A percentile compares a stretch with the other conserved stretches of the same genome.
phyloP scores from a whole-genome alignment of 257 asterid genomes.

The Fraxinus pennsylvanica region DNA sequence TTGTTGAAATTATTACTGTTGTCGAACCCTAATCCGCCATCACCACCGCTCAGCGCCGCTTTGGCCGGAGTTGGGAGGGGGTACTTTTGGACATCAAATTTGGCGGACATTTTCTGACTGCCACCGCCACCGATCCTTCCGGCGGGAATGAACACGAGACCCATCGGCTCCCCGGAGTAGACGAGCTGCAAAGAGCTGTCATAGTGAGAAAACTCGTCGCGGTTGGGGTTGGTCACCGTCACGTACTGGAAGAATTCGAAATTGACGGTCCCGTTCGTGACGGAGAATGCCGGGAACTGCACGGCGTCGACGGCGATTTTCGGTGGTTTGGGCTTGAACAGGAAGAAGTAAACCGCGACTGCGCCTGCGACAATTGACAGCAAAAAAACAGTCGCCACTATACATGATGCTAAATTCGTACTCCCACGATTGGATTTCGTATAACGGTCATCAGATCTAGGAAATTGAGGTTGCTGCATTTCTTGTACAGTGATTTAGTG shows the following conservation, averaged over 20 bases:
- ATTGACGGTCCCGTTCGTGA: slow-evolving; percentile 72
- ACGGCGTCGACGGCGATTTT: slow-evolving; percentile 80
- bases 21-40: slow-evolving; percentile 7
- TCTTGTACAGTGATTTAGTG: slow-evolving; percentile 17
- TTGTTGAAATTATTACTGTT: not conserved
- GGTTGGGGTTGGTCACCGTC: slow-evolving; percentile 86
- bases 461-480: slow-evolving; percentile 53
- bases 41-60: slow-evolving; percentile 39
- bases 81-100: slow-evolving; percentile 67
- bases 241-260: slow-evolving; percentile 85
- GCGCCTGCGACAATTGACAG: slow-evolving; percentile 58
- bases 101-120: slow-evolving; percentile 85
- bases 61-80: slow-evolving; percentile 53
- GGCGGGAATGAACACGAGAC: slow-evolving; percentile 81
- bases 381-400: slow-evolving; percentile 72
- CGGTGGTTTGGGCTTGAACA: slow-evolving; percentile 83
- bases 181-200: slow-evolving; percentile 94
- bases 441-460: slow-evolving; percentile 48
- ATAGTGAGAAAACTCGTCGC: slow-evolving; percentile 88
- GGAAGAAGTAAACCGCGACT: slow-evolving; percentile 64
- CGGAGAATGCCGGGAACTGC: slow-evolving; percentile 79
- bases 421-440: slow-evolving; percentile 46
- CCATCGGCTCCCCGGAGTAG: slow-evolving; percentile 82
- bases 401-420: slow-evolving; percentile 79
- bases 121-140: slow-evolving; percentile 79